Conservation (phyloP, 768 basidiomycete genomes). For the Cystobasidium onofrii region DNA sequence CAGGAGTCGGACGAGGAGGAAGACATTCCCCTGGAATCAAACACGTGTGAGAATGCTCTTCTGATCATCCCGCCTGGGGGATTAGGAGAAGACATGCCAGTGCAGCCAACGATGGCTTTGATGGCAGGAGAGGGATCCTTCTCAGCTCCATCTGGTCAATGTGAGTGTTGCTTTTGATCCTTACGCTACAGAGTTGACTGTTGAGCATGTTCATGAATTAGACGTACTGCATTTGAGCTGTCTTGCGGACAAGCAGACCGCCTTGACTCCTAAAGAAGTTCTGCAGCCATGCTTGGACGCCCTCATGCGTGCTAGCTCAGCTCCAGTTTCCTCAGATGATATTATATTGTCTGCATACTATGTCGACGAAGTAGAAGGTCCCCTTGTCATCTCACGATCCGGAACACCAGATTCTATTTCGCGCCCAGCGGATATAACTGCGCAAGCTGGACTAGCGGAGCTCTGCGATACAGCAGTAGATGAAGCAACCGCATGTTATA, state of each 20-base stretch:
- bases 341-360: neutral
- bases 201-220: conserved; percentile 40
- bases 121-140: conserved; percentile 65
- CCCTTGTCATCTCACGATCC: neutral
- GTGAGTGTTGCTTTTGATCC: conserved; percentile 48
- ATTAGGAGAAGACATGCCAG: conserved; percentile 48
- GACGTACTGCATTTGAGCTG: conserved; percentile 42
- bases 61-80: conserved; percentile 67
- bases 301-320: conserved; percentile 45
- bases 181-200: neutral
- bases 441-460: neutral
- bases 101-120: conserved; percentile 53
- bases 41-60: conserved; percentile 56
- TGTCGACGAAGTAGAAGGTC: neutral
- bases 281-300: conserved; percentile 50
- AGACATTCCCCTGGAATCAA: conserved; percentile 41
- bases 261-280: neutral
- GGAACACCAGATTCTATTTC: neutral
- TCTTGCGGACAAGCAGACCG: neutral
- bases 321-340: neutral
- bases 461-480: conserved; percentile 16
- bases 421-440: neutral
- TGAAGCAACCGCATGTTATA: neutral
- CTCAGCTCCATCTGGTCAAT: conserved; percentile 65
- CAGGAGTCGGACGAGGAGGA: conserved; percentile 26